Conservation (phyloP, 75 land plant species). For the Larix kaempferi region DNA sequence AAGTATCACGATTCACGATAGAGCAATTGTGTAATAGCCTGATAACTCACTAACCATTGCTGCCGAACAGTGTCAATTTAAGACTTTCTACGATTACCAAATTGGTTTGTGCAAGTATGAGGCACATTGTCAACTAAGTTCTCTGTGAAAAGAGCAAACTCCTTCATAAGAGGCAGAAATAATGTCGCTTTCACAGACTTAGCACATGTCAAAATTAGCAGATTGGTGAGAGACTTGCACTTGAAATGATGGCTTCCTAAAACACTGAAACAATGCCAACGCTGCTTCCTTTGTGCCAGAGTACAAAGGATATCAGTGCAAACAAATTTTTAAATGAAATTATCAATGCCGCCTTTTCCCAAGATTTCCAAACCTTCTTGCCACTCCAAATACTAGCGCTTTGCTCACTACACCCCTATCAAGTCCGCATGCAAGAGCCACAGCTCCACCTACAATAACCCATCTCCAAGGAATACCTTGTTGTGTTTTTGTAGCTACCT, state of each 20-base stretch:
- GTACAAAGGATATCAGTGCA: background rate
- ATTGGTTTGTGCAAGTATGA: too few species aligned
- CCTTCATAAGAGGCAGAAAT: background rate
- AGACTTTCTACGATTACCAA: too few species aligned
- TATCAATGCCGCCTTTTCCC: background rate
- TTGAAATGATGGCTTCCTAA: background rate
- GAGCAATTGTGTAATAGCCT: too few species aligned
- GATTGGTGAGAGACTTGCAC: background rate
- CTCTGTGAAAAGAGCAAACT: background rate
- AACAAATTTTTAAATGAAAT: background rate
- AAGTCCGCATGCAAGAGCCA: constrained; percentile 81
- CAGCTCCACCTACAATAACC: constrained; percentile 72
- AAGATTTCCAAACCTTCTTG: constrained; percentile 9
- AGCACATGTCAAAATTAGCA: background rate
- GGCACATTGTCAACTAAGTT: too few species aligned
- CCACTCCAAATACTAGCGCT: too few species aligned
- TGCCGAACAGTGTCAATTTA: too few species aligned
- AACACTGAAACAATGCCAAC: constrained; percentile 2
- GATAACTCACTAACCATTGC: too few species aligned
- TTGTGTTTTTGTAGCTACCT: background rate
- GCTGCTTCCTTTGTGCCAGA: background rate
- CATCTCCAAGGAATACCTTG: constrained; percentile 62
- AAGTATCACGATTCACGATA: too few species aligned
- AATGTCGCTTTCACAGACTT: background rate
- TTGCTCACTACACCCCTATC: constrained; percentile 46